Evolutionary conservation across 2,329 filamentous ascomycete genomes (phyloP).

Genomic region (Claviceps pusilla): DNA sequence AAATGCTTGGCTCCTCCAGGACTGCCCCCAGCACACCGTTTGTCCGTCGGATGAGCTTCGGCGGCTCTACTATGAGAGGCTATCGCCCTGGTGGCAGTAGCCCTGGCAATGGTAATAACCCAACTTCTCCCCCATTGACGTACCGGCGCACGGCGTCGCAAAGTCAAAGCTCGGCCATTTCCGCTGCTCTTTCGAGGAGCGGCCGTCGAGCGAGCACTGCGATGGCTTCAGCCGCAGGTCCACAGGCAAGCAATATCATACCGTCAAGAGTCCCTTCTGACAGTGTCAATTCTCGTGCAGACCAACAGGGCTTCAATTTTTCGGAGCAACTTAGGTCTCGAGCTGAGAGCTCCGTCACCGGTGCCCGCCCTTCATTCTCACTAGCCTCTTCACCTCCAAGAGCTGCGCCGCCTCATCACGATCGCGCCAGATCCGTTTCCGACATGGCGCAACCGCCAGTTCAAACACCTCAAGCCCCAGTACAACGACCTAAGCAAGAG

Average conservation of each 20-base stretch:
- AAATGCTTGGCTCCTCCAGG: slow-evolving; percentile 34
- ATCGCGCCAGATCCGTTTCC: slow-evolving; percentile 55
- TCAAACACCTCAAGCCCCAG: slow-evolving; percentile 25
- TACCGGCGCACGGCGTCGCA: slow-evolving; percentile 20
- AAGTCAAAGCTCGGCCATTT: slow-evolving; percentile 16
- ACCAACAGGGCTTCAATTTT: slow-evolving; percentile 86
- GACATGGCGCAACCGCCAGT: slow-evolving; percentile 44
- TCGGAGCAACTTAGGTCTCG: slow-evolving; percentile 87
- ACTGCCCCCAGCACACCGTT: slow-evolving; percentile 59
- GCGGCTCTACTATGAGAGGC: slow-evolving; percentile 57
- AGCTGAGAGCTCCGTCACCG: slow-evolving; percentile 62
- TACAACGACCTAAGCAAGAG: slow-evolving; percentile 31
- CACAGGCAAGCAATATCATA: slow-evolving; percentile 47
- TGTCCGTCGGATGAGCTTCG: slow-evolving; percentile 76
- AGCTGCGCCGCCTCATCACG: slow-evolving; percentile 33
- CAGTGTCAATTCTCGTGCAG: slow-evolving; percentile 47
- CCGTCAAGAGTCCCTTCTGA: slow-evolving; percentile 48
- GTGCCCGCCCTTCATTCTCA: slow-evolving; percentile 41
- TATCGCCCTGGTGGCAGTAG: slow-evolving; percentile 35
- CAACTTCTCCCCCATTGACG: slow-evolving; percentile 22
- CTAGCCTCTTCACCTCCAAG: slow-evolving; percentile 32
- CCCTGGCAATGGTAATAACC: slow-evolving; percentile 49
- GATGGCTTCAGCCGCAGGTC: slow-evolving; percentile 17
- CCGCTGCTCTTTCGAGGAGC: slow-evolving; percentile 19
- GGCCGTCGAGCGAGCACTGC: slow-evolving; percentile 23